phyloP scores from a whole-genome alignment of 805 yeast species.

The Pichia phayaonensis region DNA sequence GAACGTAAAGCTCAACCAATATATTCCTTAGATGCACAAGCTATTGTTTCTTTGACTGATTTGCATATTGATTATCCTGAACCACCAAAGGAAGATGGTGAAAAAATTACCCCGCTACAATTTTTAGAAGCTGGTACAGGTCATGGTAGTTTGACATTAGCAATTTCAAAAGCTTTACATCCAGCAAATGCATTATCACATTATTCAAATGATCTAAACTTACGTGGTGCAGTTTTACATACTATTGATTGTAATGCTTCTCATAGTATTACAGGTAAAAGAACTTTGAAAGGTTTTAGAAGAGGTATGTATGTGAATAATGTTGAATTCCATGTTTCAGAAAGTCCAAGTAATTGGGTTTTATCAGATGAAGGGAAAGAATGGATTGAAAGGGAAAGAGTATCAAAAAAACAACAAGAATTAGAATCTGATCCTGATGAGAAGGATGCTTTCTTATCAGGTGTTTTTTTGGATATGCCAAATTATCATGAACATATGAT shows the following conservation, averaged over 20 bases:
- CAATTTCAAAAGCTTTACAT: slow-evolving; percentile 36
- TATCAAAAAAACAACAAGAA: slow-evolving; percentile 8
- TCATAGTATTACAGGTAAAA: slow-evolving; percentile 37
- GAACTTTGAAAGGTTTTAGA: slow-evolving; percentile 32
- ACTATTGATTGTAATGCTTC: slow-evolving; percentile 34
- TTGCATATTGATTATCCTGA: slow-evolving; percentile 30
- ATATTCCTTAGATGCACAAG: slow-evolving; percentile 41
- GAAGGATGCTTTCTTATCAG: slow-evolving; percentile 30
- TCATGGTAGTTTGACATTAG: slow-evolving; percentile 42
- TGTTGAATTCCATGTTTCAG: slow-evolving; percentile 37
- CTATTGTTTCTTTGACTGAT: slow-evolving; percentile 40
- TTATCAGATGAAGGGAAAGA: slow-evolving; percentile 14
- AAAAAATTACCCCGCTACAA: slow-evolving; percentile 28
- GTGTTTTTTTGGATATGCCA: slow-evolving; percentile 42
- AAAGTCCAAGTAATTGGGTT: slow-evolving; percentile 38
- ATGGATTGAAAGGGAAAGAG: slow-evolving; percentile 19
- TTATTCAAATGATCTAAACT: slow-evolving; percentile 9
- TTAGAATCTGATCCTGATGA: slow-evolving; percentile 15
- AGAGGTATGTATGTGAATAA: slow-evolving; percentile 38
- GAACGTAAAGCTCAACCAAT: slow-evolving; percentile 44
- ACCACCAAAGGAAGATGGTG: slow-evolving; percentile 7
- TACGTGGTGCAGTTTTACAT: slow-evolving; percentile 39
- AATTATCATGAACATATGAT: slow-evolving; percentile 31
- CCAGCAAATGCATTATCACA: slow-evolving; percentile 34
- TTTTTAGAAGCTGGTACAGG: slow-evolving; percentile 50